Percentiles rank a stretch among this genome's conserved stretches.
Conservation (phyloP, 306 rosid species). For the Castanea crenata region DNA sequence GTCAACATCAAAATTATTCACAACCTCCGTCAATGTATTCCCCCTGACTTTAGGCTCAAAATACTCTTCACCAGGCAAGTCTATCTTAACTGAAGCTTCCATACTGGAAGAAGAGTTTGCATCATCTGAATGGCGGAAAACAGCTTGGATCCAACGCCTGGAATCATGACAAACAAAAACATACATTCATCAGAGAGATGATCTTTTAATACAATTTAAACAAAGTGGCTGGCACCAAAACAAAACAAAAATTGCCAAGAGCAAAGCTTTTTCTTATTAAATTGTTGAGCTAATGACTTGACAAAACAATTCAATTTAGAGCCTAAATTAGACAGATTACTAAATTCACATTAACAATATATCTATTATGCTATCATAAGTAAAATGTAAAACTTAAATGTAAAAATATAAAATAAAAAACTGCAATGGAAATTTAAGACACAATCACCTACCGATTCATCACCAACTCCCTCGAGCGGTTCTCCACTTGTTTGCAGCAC, state of each 20-base stretch:
- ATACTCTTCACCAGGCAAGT: slow-evolving; percentile 24
- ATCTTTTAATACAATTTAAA: neutral
- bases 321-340: neutral
- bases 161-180: slow-evolving; percentile 21
- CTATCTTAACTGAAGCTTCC: slow-evolving; percentile 27
- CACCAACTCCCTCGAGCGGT: slow-evolving; percentile 76
- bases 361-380: neutral
- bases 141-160: slow-evolving; percentile 97
- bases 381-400: neutral
- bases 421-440: neutral
- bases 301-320: slow-evolving; percentile 8
- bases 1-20: slow-evolving; percentile 57
- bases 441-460: slow-evolving; percentile 71
- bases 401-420: neutral
- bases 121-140: slow-evolving; percentile 52
- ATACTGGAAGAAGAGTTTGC: slow-evolving; percentile 29
- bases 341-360: slow-evolving; percentile 1
- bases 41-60: slow-evolving; percentile 18
- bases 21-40: slow-evolving; percentile 25
- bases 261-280: neutral
- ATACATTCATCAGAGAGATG: neutral
- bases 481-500: slow-evolving; percentile 95
- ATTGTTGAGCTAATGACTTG: neutral
- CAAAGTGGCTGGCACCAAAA: neutral
- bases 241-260: slow-evolving; percentile 4